Evolutionary conservation across 768 basidiomycete species (phyloP).

Genomic region (Polyporus arcularius): DNA sequence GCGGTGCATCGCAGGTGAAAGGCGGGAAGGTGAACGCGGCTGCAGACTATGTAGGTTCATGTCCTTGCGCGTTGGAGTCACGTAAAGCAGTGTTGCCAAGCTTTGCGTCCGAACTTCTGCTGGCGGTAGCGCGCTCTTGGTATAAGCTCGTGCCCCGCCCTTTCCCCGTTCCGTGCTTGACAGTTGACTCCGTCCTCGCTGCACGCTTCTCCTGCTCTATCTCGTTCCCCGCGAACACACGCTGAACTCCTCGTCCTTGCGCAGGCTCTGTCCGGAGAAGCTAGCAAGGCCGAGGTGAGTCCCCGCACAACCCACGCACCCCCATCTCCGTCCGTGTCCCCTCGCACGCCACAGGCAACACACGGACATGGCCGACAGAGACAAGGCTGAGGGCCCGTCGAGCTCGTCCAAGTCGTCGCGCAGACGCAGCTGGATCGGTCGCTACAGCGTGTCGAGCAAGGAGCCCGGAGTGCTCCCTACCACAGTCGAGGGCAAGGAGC

Average conservation of each 20-base stretch:
- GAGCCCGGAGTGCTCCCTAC: conserved; percentile 25
- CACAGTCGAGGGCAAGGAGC: conserved; percentile 35
- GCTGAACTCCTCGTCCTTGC: conserved; percentile 12
- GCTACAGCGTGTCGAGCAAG: conserved; percentile 25
- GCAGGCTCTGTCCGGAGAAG: conserved; percentile 25
- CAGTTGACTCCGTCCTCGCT: neutral
- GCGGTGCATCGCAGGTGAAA: conserved; percentile 10
- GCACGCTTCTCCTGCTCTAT: neutral
- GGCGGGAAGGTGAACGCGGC: conserved; percentile 14
- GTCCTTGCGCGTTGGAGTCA: neutral
- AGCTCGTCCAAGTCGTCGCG: conserved; percentile 3
- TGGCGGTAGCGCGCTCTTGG: conserved; percentile 2
- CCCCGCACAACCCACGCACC: conserved; percentile 1
- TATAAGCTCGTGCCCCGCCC: neutral
- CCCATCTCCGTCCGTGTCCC: neutral
- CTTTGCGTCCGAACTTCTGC: conserved; percentile 10
- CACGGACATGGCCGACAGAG: conserved; percentile 26
- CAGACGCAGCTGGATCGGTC: conserved; percentile 31
- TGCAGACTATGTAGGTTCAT: neutral
- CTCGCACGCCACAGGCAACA: neutral
- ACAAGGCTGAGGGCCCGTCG: neutral
- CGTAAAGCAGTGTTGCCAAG: neutral
- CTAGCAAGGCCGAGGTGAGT: conserved; percentile 32
- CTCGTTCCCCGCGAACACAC: neutral
- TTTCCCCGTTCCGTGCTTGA: neutral